These are phyloP conservation scores for Bipolaris bicolor DNA, from an alignment of 2,329 filamentous ascomycete genomes.

Conservation along the genomic window DNA sequence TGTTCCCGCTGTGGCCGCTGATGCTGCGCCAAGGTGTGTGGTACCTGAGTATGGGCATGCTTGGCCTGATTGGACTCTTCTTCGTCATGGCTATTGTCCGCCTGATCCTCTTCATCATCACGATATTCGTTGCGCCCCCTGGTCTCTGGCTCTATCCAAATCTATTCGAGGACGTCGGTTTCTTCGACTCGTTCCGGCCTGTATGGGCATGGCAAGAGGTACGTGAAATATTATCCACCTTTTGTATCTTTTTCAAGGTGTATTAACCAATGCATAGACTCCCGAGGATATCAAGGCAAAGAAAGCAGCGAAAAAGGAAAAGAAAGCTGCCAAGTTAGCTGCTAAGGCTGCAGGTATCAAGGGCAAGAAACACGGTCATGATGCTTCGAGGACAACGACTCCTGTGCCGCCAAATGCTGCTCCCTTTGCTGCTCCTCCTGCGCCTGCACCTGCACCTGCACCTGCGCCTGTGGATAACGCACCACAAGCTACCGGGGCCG, in stretches of 20 bases:
- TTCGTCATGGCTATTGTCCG: constrained; percentile 98
- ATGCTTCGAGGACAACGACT: constrained; percentile 31
- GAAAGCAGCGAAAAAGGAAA: constrained; percentile 51
- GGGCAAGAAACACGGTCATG: constrained; percentile 43
- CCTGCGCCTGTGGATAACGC: constrained; percentile 29
- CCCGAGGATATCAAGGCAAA: constrained; percentile 53
- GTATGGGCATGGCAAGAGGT: constrained; percentile 99
- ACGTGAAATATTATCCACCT: too few relatives aligned
- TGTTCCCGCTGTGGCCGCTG: constrained; percentile 96
- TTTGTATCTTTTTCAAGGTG: too few relatives aligned
- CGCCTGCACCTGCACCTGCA: not conserved
- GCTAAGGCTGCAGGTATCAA: constrained; percentile 41
- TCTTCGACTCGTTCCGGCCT: constrained; percentile 95
- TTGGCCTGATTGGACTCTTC: constrained; percentile 89
- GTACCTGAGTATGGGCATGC: constrained; percentile 94
- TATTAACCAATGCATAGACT: constrained; percentile 29
- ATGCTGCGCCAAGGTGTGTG: constrained; percentile 91
- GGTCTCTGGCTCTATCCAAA: constrained; percentile 99
- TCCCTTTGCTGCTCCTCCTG: not conserved
- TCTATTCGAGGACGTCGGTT: constrained; percentile 96
- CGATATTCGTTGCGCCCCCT: constrained; percentile 81
- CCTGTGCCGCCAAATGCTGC: constrained; percentile 6
- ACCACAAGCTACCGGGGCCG: constrained; percentile 38
- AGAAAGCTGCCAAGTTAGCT: constrained; percentile 43
- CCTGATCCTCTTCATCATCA: constrained; percentile 90